phyloP scores from a whole-genome alignment of 2,329 filamentous ascomycete species.

The Monosporascus sp. region DNA sequence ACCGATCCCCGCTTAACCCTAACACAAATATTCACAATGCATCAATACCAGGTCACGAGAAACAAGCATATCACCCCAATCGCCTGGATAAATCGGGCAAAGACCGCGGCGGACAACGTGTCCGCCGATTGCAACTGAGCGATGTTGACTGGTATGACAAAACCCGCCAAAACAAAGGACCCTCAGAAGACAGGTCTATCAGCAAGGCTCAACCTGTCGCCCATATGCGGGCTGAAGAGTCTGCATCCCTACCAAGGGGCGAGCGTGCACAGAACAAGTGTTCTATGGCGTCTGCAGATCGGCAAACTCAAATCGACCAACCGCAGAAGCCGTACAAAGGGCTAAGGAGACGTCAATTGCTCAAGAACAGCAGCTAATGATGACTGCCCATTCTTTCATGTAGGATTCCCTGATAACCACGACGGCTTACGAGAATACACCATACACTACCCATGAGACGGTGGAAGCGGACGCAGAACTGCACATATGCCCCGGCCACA shows the following conservation, averaged over 20 bases:
- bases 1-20: slow-evolving; percentile 35
- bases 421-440: neutral
- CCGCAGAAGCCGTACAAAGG: neutral
- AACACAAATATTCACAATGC: slow-evolving; percentile 47
- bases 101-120: slow-evolving; percentile 71
- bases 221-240: neutral
- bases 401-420: neutral
- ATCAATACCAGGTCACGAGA: slow-evolving; percentile 43
- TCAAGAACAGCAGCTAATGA: neutral
- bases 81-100: slow-evolving; percentile 51
- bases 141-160: slow-evolving; percentile 90
- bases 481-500: neutral
- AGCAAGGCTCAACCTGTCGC: neutral
- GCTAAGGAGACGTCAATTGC: neutral
- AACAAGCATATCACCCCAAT: slow-evolving; percentile 46
- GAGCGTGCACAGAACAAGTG: neutral
- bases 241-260: neutral
- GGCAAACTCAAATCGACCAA: neutral
- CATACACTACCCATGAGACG: neutral
- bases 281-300: neutral
- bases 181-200: neutral
- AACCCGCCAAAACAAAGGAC: slow-evolving; percentile 15
- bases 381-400: neutral
- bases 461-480: neutral
- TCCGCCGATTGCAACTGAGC: slow-evolving; percentile 86